phyloP scores from a whole-genome alignment of 306 rosid genomes.

The Trifolium pratense region DNA sequence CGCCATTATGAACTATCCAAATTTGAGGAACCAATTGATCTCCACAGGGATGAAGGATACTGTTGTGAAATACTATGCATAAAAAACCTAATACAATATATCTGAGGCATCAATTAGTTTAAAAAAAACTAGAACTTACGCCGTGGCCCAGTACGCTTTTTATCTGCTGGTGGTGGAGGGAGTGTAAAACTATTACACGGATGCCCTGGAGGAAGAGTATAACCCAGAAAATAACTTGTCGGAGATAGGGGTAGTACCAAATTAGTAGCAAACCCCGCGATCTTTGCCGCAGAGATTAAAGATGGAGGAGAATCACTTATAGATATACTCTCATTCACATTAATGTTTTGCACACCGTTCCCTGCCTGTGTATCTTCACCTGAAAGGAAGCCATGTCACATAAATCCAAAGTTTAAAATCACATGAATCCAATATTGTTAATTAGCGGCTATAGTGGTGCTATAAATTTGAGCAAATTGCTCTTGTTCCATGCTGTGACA shows the following conservation, averaged over 20 bases:
- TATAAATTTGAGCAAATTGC: background rate
- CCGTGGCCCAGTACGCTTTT: constrained; percentile 86
- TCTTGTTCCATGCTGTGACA: background rate
- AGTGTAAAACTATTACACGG: constrained; percentile 81
- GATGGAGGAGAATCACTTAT: constrained; percentile 41
- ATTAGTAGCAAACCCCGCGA: constrained; percentile 21
- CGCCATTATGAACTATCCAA: constrained; percentile 12
- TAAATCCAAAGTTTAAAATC: constrained; percentile 20
- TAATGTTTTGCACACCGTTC: constrained; percentile 40
- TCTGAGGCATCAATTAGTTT: background rate
- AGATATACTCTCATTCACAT: constrained; percentile 48
- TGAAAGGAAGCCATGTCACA: constrained; percentile 46
- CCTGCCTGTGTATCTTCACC: constrained; percentile 63
- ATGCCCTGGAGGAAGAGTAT: constrained; percentile 84
- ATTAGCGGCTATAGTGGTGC: background rate
- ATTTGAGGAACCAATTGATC: constrained; percentile 24
- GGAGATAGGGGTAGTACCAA: constrained; percentile 65
- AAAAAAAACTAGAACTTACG: constrained; percentile 61
- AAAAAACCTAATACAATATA: background rate
- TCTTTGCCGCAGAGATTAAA: constrained; percentile 33
- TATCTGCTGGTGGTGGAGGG: constrained; percentile 97
- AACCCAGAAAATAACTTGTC: constrained; percentile 75
- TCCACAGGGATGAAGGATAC: background rate
- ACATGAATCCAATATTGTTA: background rate
- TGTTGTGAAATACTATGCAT: constrained; percentile 4